Percentiles rank a stretch among this genome's conserved stretches.
These are phyloP conservation scores for Penicillium nucicola DNA, from an alignment of 495 filamentous ascomycete species.

Conservation along the genomic window DNA sequence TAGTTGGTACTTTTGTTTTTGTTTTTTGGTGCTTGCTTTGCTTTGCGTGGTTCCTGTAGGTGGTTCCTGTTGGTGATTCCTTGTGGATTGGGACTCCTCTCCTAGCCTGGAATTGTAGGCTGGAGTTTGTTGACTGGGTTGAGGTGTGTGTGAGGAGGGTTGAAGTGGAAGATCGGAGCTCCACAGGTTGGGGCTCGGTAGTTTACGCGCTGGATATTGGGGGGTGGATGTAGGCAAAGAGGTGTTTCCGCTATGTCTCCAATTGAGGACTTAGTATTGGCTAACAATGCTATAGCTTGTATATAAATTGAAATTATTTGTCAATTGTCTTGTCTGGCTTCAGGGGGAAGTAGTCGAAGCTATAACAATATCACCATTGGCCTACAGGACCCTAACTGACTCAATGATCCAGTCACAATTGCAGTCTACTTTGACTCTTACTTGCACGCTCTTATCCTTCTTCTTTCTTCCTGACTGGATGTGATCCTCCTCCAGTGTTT, in stretches of 20 bases:
- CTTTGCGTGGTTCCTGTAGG: not conserved
- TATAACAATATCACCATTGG: too few species aligned
- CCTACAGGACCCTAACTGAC: too few species aligned
- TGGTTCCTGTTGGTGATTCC: too few species aligned
- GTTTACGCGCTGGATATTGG: not conserved
- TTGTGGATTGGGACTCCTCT: not conserved
- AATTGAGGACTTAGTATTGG: too few species aligned
- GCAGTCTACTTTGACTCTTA: too few species aligned
- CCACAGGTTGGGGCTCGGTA: conserved; percentile 4
- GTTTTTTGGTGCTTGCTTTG: not conserved
- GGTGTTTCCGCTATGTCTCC: too few species aligned
- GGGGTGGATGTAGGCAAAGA: too few species aligned
- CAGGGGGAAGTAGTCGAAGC: not conserved
- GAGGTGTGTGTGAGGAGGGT: not conserved
- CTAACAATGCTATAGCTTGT: too few species aligned
- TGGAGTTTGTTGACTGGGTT: not conserved
- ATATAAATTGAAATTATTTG: not conserved
- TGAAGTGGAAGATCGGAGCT: conserved; percentile 4
- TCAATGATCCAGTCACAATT: too few species aligned
- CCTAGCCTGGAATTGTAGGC: not conserved
- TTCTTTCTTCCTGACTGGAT: too few species aligned
- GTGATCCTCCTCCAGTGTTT: too few species aligned
- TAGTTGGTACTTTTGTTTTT: conserved; percentile 2
- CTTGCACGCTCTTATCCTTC: too few species aligned
- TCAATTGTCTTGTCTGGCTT: not conserved